Percentiles rank a stretch among this genome's conserved stretches.
These are phyloP conservation scores for Amanita polypyramis DNA, from an alignment of 768 basidiomycete genomes.

Conservation along the genomic window DNA sequence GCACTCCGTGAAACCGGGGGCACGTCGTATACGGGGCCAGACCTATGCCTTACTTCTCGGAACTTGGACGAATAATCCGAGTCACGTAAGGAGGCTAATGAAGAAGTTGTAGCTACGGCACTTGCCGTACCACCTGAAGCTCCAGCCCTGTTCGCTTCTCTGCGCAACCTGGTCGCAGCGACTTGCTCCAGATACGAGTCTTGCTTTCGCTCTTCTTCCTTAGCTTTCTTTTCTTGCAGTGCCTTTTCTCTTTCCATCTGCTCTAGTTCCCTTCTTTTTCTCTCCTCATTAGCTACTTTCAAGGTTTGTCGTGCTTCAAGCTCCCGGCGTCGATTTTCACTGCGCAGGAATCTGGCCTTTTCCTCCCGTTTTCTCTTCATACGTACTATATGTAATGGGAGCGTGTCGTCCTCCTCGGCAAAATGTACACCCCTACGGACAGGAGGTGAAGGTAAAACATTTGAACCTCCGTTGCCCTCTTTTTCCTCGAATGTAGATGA, in stretches of 20 bases:
- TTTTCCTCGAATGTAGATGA: slow-evolving; percentile 8
- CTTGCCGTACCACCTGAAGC: slow-evolving; percentile 20
- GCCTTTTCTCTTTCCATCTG: slow-evolving; percentile 38
- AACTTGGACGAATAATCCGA: slow-evolving; percentile 30
- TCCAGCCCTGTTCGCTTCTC: slow-evolving; percentile 48
- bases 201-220: slow-evolving; percentile 46
- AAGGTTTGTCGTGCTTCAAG: slow-evolving; percentile 41
- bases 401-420: slow-evolving; percentile 54
- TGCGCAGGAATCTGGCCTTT: slow-evolving; percentile 55
- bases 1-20: slow-evolving; percentile 31
- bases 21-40: slow-evolving; percentile 25
- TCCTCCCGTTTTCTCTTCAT: slow-evolving; percentile 65
- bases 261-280: slow-evolving; percentile 31
- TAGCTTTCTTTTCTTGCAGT: slow-evolving; percentile 34
- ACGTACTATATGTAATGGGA: slow-evolving; percentile 64
- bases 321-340: slow-evolving; percentile 44
- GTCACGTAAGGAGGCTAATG: slow-evolving; percentile 28
- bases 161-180: slow-evolving; percentile 45
- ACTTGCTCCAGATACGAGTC: slow-evolving; percentile 48
- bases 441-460: slow-evolving; percentile 13
- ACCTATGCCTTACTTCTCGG: slow-evolving; percentile 26
- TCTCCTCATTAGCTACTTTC: slow-evolving; percentile 32
- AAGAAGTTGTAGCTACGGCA: slow-evolving; percentile 22
- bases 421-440: slow-evolving; percentile 55
- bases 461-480: not conserved